These are phyloP conservation scores for Acidomyces sp. DNA, from an alignment of 495 filamentous ascomycete species.

Conservation along the genomic window DNA sequence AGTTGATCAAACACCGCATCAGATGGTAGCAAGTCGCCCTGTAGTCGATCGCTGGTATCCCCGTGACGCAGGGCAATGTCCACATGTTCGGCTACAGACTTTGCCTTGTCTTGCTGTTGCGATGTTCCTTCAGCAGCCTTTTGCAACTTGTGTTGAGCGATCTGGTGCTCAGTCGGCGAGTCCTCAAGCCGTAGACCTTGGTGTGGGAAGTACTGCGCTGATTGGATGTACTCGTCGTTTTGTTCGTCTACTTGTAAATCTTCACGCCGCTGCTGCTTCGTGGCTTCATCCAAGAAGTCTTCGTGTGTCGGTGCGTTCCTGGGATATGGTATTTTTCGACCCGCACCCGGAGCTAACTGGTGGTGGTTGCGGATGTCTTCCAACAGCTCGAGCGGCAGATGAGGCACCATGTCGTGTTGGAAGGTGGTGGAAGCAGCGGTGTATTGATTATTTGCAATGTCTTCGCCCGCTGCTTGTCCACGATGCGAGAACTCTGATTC, in stretches of 20 bases:
- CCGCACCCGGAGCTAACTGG: conserved; percentile 43
- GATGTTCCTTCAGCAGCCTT: neutral
- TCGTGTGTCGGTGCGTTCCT: conserved; percentile 36
- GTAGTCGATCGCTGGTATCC: conserved; percentile 34
- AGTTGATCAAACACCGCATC: conserved; percentile 2
- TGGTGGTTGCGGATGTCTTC: conserved; percentile 49
- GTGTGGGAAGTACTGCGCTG: conserved; percentile 87
- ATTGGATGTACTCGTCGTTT: conserved; percentile 77
- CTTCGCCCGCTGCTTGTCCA: conserved; percentile 2
- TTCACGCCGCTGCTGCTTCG: neutral
- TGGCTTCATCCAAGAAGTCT: neutral
- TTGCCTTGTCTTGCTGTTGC: neutral
- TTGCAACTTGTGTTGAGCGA: conserved; percentile 9
- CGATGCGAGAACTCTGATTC: no score
- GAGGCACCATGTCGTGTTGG: conserved; percentile 18
- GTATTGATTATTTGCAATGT: conserved; percentile 1
- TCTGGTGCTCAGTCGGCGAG: conserved; percentile 22
- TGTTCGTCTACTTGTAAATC: neutral
- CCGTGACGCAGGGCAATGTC: conserved; percentile 49
- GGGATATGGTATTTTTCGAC: conserved; percentile 40
- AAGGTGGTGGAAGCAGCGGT: neutral
- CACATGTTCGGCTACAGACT: conserved; percentile 26
- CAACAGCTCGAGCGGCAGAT: conserved; percentile 37
- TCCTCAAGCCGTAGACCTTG: conserved; percentile 45
- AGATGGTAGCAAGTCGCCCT: conserved; percentile 39